A percentile compares a stretch with the other conserved stretches of the same genome.
Conservation (phyloP, 176 grass and related monocot species). For the Oryza meyeriana region DNA sequence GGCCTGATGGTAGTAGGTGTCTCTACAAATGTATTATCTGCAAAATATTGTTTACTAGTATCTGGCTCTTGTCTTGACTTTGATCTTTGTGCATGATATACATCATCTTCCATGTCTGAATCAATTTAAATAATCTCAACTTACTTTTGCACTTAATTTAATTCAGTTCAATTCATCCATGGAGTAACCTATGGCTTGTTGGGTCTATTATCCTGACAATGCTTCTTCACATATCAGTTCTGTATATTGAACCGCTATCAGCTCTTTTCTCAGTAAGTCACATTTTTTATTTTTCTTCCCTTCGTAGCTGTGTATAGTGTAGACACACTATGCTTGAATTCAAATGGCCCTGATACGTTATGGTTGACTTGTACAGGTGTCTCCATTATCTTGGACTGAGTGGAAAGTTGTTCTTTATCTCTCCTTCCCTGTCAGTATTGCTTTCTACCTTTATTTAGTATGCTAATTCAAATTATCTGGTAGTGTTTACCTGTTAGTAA, state of each 20-base stretch:
- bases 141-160: slow-evolving; percentile 2
- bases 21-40: not conserved
- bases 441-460: slow-evolving; percentile 24
- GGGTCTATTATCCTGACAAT: slow-evolving; percentile 91
- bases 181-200: slow-evolving; percentile 97
- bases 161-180: slow-evolving; percentile 83
- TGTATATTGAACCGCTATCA: slow-evolving; percentile 82
- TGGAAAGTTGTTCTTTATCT: slow-evolving; percentile 95
- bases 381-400: slow-evolving; percentile 84
- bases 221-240: slow-evolving; percentile 77
- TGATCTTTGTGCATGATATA: not conserved
- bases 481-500: not conserved
- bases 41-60: slow-evolving; percentile 25
- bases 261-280: slow-evolving; percentile 89
- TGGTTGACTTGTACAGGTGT: slow-evolving; percentile 60
- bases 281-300: slow-evolving; percentile 16
- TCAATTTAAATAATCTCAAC: not conserved
- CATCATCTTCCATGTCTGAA: not conserved
- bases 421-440: slow-evolving; percentile 89
- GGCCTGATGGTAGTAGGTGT: not conserved
- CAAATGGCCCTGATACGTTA: slow-evolving; percentile 10
- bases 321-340: not conserved
- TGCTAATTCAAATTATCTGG: not conserved
- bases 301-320: slow-evolving; percentile 2
- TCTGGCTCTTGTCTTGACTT: not conserved